Evolutionary conservation across 2,329 filamentous ascomycete genomes (phyloP), one percentile per base, ranked within the genome.

Genomic region (Boeremia lycopersici): DNA sequence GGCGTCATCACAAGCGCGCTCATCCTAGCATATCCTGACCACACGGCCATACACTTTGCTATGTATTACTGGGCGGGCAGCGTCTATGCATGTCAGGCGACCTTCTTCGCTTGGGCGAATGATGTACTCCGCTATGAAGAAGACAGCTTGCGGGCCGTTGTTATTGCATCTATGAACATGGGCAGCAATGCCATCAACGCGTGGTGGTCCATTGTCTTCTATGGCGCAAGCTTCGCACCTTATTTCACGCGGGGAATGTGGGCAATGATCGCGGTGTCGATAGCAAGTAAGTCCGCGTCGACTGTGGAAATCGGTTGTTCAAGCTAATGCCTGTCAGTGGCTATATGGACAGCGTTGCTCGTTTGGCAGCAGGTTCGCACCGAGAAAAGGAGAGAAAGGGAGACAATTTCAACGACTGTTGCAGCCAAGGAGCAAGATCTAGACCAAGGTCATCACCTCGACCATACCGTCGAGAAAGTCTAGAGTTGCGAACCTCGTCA

Each of bases 61-160:
- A 86, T 86, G 4, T 90, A 89, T 62, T 90, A 89, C 70, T 87
- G 84, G 83, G 85, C 87, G 0, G 88, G 88, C 0, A 78, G 82
- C 3, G 85, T 89, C 0, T 90, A 90, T 61, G 87, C 88, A 0
- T 89, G 87, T 64, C 87, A 91, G 71, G 87, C 88, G 0, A 88
- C 85, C 0, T 90, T 90, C 62, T 90, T 91, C 61, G 88, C 88
- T 0, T 90, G 88, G 88, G 88, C 86, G 19, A 90, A 91, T 62
- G 88, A 90, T 63, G 84, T 85, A 2, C 83, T 89, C 76, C 80
- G 85, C 7, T 82, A 83, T 50, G 83, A 89, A 62, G 84, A 89
- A 55, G 81, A 83, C 17, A 80, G 86, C 40, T 82, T 87, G 61
- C 79, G 88, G 4, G 85, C 82, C 2, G 81, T 90, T 1, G 87